Conservation (phyloP, 345 rosid species). For the Sisymbrium altissimum region DNA sequence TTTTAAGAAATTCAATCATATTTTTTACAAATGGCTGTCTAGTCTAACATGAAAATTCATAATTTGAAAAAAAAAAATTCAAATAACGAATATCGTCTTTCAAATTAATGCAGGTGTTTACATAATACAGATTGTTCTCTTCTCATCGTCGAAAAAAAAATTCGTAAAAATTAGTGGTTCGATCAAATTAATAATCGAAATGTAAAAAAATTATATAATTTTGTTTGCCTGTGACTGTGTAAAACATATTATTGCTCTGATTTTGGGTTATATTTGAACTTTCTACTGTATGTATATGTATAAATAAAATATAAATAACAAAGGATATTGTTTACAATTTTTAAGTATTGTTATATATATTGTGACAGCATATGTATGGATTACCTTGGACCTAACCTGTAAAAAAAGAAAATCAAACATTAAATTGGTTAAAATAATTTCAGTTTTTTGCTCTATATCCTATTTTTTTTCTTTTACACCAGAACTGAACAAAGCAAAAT, state of each 20-base stretch:
- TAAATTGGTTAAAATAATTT: neutral
- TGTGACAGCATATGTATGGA: neutral
- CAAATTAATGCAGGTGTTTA: slow-evolving; percentile 18
- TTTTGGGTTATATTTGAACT: slow-evolving; percentile 34
- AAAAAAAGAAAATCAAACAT: neutral
- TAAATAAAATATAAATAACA: neutral
- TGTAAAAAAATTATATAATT: neutral
- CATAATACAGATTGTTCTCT: slow-evolving; percentile 8
- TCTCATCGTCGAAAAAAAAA: slow-evolving; percentile 7
- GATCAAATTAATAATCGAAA: neutral
- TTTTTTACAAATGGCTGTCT: neutral
- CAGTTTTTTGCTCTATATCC: neutral
- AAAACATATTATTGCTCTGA: neutral
- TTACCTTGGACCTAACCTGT: neutral
- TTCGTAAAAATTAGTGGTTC: neutral
- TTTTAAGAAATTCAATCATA: neutral
- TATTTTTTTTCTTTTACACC: too few species aligned
- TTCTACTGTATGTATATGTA: neutral
- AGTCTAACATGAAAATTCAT: neutral
- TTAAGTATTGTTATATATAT: neutral
- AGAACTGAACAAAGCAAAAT: neutral
- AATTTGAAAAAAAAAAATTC: neutral
- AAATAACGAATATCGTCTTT: neutral
- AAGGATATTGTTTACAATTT: neutral
- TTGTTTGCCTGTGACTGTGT: neutral